Percentiles rank a stretch among this genome's conserved stretches.
Conservation (phyloP, 768 basidiomycete genomes). For the Calocera viscosa region DNA sequence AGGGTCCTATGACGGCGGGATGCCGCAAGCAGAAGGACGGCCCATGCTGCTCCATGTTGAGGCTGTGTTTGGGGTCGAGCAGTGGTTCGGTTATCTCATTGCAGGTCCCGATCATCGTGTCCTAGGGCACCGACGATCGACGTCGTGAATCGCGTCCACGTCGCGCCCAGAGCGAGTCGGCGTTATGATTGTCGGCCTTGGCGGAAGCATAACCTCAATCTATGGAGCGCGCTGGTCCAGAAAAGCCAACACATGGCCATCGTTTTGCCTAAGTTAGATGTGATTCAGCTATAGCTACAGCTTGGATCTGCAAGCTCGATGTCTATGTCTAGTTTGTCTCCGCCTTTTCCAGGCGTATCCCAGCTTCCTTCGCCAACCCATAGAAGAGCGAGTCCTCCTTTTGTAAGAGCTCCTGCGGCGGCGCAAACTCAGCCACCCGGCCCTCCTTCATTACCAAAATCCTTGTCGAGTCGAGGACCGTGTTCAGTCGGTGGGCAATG, state of each 20-base stretch:
- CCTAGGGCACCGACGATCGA: too few species aligned
- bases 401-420: slow-evolving; percentile 51
- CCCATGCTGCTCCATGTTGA: too few species aligned
- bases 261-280: background rate
- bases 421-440: slow-evolving; percentile 67
- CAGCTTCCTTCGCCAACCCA: slow-evolving; percentile 17
- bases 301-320: background rate
- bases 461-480: slow-evolving; percentile 68
- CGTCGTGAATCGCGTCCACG: too few species aligned
- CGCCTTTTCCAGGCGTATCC: slow-evolving; percentile 5
- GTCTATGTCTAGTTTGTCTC: background rate
- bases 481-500: slow-evolving; percentile 75
- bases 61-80: too few species aligned
- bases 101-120: too few species aligned
- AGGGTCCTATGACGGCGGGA: too few species aligned
- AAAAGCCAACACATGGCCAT: background rate
- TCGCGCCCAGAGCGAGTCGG: too few species aligned
- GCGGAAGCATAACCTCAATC: too few species aligned
- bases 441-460: slow-evolving; percentile 75
- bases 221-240: background rate
- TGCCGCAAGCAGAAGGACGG: too few species aligned
- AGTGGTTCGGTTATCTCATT: too few species aligned
- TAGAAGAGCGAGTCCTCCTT: slow-evolving; percentile 28
- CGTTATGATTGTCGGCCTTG: too few species aligned
- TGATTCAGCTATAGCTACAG: slow-evolving; percentile 7